Conservation (phyloP, 495 filamentous ascomycete species). For the Penicillium diatomitis region DNA sequence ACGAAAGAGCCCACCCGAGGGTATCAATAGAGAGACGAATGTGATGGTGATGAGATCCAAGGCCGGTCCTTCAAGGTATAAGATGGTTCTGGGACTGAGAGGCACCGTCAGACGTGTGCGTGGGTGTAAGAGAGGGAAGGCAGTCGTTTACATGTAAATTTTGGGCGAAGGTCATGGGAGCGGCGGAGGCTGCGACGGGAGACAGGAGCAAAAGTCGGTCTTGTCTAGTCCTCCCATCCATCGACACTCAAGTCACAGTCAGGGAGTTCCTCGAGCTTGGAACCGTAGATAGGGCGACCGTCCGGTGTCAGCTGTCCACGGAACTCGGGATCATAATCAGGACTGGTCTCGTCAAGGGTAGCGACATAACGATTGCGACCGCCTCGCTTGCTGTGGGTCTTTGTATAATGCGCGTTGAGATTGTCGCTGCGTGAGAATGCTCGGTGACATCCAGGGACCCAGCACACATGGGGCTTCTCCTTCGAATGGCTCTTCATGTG, state of each 20-base stretch:
- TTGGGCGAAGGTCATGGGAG: too few species aligned
- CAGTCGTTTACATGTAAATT: too few species aligned
- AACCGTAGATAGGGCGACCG: slow-evolving; percentile 33
- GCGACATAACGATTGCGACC: slow-evolving; percentile 41
- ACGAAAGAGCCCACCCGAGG: too few species aligned
- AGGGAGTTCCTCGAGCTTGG: slow-evolving; percentile 32
- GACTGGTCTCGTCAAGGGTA: slow-evolving; percentile 37
- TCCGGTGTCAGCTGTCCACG: slow-evolving; percentile 36
- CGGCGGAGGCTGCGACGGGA: too few species aligned
- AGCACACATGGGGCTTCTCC: slow-evolving; percentile 44
- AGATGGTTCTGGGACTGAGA: too few species aligned
- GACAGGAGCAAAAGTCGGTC: too few species aligned
- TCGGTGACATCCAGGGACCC: slow-evolving; percentile 37
- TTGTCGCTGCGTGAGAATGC: slow-evolving; percentile 41
- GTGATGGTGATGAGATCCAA: too few species aligned
- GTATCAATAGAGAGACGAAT: too few species aligned
- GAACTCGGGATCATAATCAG: slow-evolving; percentile 38
- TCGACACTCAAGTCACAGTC: slow-evolving; percentile 30
- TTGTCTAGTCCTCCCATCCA: slow-evolving; percentile 23
- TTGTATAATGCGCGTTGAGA: slow-evolving; percentile 40
- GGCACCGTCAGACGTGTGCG: too few species aligned
- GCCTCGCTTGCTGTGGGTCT: slow-evolving; percentile 41
- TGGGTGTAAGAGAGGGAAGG: too few species aligned
- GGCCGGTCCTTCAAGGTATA: too few species aligned
- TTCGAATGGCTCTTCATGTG: slow-evolving; percentile 52